Base-by-base conservation (phyloP, 2,329 filamentous ascomycete genomes). In the Byssothecium circinans region DNA sequence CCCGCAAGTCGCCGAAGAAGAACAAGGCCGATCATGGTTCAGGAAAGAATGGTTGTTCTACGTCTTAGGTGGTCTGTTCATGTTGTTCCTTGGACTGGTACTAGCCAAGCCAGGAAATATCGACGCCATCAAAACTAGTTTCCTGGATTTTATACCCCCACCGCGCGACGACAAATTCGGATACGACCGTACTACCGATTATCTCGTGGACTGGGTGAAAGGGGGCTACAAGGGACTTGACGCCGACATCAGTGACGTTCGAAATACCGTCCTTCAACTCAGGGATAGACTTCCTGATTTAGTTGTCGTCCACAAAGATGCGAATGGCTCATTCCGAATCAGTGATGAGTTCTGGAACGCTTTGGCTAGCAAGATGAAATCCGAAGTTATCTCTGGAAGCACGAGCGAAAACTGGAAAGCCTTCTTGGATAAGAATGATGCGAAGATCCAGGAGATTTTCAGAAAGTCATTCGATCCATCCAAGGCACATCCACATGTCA, bases 331-430 rank as follows among this genome's bases (percentile, higher is more conserved):
- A 8, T 68, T 74, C 0, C 69, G 79, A 18, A 79, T 89, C 14
- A 72, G 80, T 0, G 75, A 81, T 19, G 78, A 83, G 2, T 87
- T 90, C 50, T 90, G 83, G 80, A 75, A 81, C 46, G 86, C 85
- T 0, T 65, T 90, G 8, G 74, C 76, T 19, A 78, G 80, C 43
- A 75, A 79, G 47, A 78, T 87, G 39, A 71, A 71, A 17, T 65
- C 72, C 1, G 80, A 81, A 17, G 58, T 52, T 3, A n/a, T 39
- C 4, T 18, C 5, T n/a, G n/a, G 4, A 8, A 27, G 4, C 36
- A 41, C 56, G 74, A 33, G 67, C 70, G 1, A 69, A 48, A 30
- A 73, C 3, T 85, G 81, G 81, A 71, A 77, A 17, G 68, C 71
- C 0, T 85, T 81, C 78, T 61, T 82, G 22, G 70, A 68, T 33